Conservation (phyloP, 345 rosid genomes). For the Mallotus nudiflorus region DNA sequence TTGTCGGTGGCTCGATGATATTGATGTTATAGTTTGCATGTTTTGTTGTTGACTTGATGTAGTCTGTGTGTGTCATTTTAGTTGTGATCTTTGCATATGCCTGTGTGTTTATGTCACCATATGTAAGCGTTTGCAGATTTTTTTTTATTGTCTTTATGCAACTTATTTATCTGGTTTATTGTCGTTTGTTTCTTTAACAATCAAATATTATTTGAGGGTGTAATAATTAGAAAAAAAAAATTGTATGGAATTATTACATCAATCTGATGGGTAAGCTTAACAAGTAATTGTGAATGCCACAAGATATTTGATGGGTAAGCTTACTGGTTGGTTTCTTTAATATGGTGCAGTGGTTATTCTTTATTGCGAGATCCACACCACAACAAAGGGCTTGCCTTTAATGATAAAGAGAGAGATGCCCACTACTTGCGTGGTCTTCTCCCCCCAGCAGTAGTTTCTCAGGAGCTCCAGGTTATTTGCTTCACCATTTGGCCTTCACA, state of each 20-base stretch:
- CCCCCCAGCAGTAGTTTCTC: constrained; percentile 81
- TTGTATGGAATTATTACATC: no score
- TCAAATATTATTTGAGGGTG: no score
- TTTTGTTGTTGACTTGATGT: not conserved
- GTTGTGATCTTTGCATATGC: no score
- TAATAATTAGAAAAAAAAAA: no score
- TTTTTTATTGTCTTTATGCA: no score
- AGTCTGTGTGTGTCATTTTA: no score
- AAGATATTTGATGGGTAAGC: not conserved
- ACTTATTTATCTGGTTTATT: no score
- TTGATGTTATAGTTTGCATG: constrained; percentile 14
- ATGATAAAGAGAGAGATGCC: constrained; percentile 76
- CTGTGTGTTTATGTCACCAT: no score
- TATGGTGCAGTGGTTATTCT: constrained; percentile 71
- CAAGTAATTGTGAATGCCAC: not conserved
- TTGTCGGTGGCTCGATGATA: not conserved
- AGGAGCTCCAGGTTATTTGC: constrained; percentile 75
- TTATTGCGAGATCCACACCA: constrained; percentile 95
- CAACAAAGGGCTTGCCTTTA: constrained; percentile 95
- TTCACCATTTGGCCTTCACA: constrained; percentile 10
- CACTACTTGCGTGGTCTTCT: constrained; percentile 95
- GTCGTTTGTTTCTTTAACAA: no score
- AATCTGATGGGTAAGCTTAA: not conserved
- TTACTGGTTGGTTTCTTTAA: not conserved
- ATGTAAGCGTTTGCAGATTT: no score